Conservation (phyloP, 2,329 filamentous ascomycete genomes). For the Drechslerella dactyloides region DNA sequence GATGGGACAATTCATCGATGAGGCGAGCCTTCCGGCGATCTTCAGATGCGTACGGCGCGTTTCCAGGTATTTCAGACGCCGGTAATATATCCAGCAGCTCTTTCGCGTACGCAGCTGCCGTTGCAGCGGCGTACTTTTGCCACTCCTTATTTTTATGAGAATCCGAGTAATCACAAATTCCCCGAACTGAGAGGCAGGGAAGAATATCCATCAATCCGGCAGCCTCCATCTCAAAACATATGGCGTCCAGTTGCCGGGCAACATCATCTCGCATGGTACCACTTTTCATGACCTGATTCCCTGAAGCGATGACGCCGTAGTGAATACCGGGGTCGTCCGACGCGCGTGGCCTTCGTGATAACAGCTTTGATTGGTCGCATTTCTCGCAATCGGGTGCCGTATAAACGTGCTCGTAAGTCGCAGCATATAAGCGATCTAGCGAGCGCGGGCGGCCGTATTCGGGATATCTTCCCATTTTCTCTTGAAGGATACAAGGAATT, state of each 20-base stretch:
- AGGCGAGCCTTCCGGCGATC: background rate
- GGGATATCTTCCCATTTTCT: constrained; percentile 19
- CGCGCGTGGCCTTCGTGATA: background rate
- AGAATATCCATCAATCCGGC: constrained; percentile 41
- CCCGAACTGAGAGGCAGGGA: constrained; percentile 33
- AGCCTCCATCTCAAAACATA: constrained; percentile 46
- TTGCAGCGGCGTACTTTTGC: constrained; percentile 36
- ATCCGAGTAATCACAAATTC: constrained; percentile 44
- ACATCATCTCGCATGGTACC: constrained; percentile 27
- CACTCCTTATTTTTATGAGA: constrained; percentile 45
- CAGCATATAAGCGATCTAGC: constrained; percentile 15
- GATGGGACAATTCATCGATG: constrained; percentile 7
- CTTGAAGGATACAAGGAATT: constrained; percentile 25
- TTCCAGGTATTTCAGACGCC: background rate
- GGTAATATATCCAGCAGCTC: constrained; percentile 32
- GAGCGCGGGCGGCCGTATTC: constrained; percentile 11
- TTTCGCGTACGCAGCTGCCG: constrained; percentile 28
- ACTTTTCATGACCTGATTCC: constrained; percentile 37
- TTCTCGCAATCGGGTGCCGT: constrained; percentile 1
- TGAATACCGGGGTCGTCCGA: constrained; percentile 15
- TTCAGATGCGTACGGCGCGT: background rate
- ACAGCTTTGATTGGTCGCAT: constrained; percentile 23
- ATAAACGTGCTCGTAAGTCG: constrained; percentile 22
- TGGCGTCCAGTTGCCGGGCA: constrained; percentile 28
- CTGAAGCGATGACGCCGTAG: constrained; percentile 35